Percentiles rank a stretch among this genome's conserved stretches.
Conservation (phyloP, 179 eudicot species). For the Silene noctiflora region DNA sequence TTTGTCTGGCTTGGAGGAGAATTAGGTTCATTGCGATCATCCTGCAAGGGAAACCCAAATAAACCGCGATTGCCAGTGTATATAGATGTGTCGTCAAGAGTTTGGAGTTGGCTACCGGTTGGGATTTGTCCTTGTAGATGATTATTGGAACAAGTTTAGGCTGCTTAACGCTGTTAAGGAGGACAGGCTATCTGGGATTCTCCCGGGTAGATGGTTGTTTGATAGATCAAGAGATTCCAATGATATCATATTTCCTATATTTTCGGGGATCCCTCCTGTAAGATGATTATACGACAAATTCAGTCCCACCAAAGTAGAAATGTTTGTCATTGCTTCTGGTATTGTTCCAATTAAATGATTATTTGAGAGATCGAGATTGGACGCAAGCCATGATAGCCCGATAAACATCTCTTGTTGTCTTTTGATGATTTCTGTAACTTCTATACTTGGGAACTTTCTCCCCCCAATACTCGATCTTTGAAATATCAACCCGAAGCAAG, state of each 20-base stretch:
- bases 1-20: background rate
- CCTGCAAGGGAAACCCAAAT: slow-evolving; percentile 3
- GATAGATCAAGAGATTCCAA: slow-evolving; percentile 15
- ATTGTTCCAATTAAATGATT: slow-evolving; percentile 1
- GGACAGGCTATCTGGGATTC: background rate
- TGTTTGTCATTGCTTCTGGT: slow-evolving; percentile 3
- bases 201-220: slow-evolving; percentile 5
- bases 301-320: background rate
- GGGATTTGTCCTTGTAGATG: slow-evolving; percentile 7
- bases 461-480: background rate
- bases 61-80: background rate
- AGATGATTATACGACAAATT: slow-evolving; percentile 9
- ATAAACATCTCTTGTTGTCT: background rate
- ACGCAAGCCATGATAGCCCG: background rate
- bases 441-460: background rate
- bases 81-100: slow-evolving; percentile 11
- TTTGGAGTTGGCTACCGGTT: slow-evolving; percentile 9
- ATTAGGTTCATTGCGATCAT: background rate
- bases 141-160: slow-evolving; percentile 11
- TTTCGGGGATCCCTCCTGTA: background rate
- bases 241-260: slow-evolving; percentile 1
- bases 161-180: background rate
- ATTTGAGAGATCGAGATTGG: slow-evolving; percentile 4
- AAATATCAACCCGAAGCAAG: background rate
- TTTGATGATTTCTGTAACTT: slow-evolving; percentile 7